A percentile compares a stretch with the other conserved stretches of the same genome.
Conservation (phyloP, 2,329 filamentous ascomycete species). For the Sporothrix curviconia region DNA sequence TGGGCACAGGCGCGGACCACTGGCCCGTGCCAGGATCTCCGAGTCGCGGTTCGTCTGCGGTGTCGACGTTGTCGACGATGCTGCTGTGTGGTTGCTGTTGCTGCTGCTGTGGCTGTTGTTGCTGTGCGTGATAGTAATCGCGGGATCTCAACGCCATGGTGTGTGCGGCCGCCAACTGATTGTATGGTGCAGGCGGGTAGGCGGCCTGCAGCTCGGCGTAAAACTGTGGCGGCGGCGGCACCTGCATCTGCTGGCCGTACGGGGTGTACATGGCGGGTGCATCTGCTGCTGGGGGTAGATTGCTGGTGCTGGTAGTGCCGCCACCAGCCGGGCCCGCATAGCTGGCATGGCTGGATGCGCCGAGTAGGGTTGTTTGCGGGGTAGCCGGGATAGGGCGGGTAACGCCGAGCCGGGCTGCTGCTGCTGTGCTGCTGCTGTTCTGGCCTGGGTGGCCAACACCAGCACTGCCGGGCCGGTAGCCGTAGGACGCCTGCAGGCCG, state of each 20-base stretch:
- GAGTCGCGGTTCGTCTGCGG: conserved; percentile 25
- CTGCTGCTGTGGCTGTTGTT: neutral
- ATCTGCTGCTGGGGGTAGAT: conserved; percentile 6
- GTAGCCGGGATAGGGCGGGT: conserved; percentile 10
- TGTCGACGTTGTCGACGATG: neutral
- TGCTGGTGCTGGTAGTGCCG: conserved; percentile 22
- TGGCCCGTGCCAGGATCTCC: conserved; percentile 26
- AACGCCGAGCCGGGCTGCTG: neutral
- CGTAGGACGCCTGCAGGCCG: conserved; percentile 24
- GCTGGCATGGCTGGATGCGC: neutral
- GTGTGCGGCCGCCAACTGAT: conserved; percentile 14
- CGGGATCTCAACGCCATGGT: conserved; percentile 32
- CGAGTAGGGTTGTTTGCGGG: neutral
- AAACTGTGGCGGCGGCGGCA: neutral
- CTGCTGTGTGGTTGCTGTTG: conserved; percentile 23
- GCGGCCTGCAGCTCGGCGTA: conserved; percentile 37
- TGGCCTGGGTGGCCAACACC: conserved; percentile 24
- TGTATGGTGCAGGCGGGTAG: too few species aligned
- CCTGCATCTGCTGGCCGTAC: conserved; percentile 14
- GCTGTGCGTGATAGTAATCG: conserved; percentile 39
- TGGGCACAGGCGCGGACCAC: conserved; percentile 33
- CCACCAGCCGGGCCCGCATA: conserved; percentile 17
- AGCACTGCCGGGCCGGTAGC: conserved; percentile 25
- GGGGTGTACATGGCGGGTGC: neutral
- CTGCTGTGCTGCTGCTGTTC: conserved; percentile 11